phyloP scores from a whole-genome alignment of 768 basidiomycete species.

The Lactifluus echinatus region DNA sequence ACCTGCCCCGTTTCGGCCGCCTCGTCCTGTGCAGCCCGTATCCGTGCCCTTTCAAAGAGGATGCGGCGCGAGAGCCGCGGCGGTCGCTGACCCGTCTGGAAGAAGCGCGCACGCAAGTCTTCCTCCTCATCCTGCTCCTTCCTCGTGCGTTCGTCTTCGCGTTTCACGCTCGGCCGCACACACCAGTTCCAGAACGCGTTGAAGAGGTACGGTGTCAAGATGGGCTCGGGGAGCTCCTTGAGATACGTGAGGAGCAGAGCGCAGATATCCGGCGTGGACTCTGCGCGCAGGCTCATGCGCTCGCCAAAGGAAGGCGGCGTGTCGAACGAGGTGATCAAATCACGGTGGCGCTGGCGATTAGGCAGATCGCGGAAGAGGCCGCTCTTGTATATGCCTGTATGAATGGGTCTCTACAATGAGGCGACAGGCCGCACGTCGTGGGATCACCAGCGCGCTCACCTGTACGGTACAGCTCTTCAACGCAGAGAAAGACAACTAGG shows the following conservation, averaged over 20 bases:
- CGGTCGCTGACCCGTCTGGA: constrained; percentile 22
- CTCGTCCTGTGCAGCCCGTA: constrained; percentile 8
- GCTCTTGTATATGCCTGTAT: constrained; percentile 34
- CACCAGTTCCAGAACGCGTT: constrained; percentile 37
- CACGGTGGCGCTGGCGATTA: constrained; percentile 32
- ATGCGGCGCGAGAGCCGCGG: constrained; percentile 8
- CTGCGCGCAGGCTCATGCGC: constrained; percentile 19
- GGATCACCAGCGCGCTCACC: constrained; percentile 25
- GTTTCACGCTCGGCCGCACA: constrained; percentile 34
- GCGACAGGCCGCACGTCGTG: no score
- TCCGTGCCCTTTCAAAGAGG: constrained; percentile 6
- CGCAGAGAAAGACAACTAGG: constrained; percentile 32
- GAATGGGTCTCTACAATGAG: background rate
- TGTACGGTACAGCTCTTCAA: constrained; percentile 41
- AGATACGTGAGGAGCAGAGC: constrained; percentile 41
- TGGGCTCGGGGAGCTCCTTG: constrained; percentile 37
- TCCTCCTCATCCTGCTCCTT: constrained; percentile 29
- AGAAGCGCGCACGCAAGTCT: constrained; percentile 24
- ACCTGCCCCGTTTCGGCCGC: constrained; percentile 25
- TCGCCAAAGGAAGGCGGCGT: constrained; percentile 25
- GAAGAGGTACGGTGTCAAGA: constrained; percentile 36
- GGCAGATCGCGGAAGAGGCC: constrained; percentile 38
- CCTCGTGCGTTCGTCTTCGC: constrained; percentile 27
- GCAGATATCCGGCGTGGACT: constrained; percentile 35
- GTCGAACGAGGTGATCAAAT: constrained; percentile 34